Evolutionary conservation across 257 asterid genomes (phyloP).

Genomic region (Nicotiana tabacum): DNA sequence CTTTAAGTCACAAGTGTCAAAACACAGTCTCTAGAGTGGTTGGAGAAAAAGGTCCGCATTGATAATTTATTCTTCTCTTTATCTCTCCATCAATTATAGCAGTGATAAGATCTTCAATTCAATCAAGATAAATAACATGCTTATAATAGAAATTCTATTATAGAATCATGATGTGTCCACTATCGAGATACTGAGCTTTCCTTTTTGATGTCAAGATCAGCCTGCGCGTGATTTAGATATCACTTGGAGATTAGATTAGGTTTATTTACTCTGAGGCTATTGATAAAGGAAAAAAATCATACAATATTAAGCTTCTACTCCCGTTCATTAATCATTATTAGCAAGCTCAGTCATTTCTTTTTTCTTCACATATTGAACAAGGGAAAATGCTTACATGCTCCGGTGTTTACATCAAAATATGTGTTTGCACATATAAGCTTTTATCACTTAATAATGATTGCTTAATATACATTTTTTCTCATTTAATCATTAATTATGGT

Average conservation of each 20-base stretch:
- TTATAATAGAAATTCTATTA: background rate
- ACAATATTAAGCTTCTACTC: background rate
- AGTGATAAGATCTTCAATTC: background rate
- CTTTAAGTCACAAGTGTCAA: background rate
- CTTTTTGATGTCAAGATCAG: background rate
- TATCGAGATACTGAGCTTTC: background rate
- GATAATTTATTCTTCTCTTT: background rate
- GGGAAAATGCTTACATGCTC: background rate
- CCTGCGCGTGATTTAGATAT: background rate
- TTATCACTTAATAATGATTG: background rate
- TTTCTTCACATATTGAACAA: too few species aligned
- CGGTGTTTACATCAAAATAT: background rate
- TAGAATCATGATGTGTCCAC: background rate
- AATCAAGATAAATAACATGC: background rate
- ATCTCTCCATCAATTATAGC: background rate
- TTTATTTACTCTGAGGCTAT: background rate
- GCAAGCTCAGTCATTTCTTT: background rate
- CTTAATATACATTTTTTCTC: background rate
- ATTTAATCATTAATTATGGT: background rate
- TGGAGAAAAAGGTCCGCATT: background rate
- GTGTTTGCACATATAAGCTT: background rate
- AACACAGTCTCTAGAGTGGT: background rate
- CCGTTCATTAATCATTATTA: too few species aligned
- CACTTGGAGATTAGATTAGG: background rate
- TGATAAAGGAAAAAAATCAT: background rate